Evolutionary conservation across 1,284 basidiomycete species (phyloP).

Genomic region (Microbotryum silenes-acaulis): DNA sequence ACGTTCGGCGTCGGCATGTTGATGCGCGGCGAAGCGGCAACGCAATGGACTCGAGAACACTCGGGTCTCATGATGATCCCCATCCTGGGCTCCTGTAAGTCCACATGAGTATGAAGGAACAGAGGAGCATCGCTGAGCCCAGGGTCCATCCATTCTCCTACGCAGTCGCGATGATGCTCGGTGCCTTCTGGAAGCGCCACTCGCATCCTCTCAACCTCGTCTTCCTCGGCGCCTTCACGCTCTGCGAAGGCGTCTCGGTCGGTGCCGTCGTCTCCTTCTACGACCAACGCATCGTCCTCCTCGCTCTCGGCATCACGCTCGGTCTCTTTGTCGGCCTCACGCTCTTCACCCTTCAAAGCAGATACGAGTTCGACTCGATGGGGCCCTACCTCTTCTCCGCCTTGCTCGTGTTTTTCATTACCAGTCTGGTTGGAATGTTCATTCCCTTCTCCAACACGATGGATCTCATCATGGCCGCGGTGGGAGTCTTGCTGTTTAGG

Average conservation of each 20-base stretch:
- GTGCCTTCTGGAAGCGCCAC: conserved; percentile 81
- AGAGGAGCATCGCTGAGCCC: not conserved
- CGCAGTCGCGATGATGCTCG: conserved; percentile 62
- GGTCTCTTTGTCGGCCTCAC: conserved; percentile 81
- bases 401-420: conserved; percentile 58
- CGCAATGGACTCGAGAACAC: conserved; percentile 21
- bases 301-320: conserved; percentile 76
- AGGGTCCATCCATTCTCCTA: conserved; percentile 45
- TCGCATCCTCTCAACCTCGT: conserved; percentile 71
- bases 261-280: conserved; percentile 69
- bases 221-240: conserved; percentile 66
- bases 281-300: conserved; percentile 67
- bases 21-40: conserved; percentile 13
- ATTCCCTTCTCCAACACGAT: conserved; percentile 67
- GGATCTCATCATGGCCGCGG: conserved; percentile 67
- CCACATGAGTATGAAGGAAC: not conserved
- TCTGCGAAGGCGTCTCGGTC: conserved; percentile 69
- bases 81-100: conserved; percentile 3
- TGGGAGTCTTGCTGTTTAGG: conserved; percentile 66
- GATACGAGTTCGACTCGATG: conserved; percentile 81
- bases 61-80: conserved; percentile 20
- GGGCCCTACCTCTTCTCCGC: conserved; percentile 74
- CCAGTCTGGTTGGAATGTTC: conserved; percentile 67
- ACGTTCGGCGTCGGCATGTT: conserved; percentile 22
- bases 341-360: conserved; percentile 56